Evolutionary conservation across 257 asterid genomes (phyloP).

Genomic region (Catharanthus roseus): DNA sequence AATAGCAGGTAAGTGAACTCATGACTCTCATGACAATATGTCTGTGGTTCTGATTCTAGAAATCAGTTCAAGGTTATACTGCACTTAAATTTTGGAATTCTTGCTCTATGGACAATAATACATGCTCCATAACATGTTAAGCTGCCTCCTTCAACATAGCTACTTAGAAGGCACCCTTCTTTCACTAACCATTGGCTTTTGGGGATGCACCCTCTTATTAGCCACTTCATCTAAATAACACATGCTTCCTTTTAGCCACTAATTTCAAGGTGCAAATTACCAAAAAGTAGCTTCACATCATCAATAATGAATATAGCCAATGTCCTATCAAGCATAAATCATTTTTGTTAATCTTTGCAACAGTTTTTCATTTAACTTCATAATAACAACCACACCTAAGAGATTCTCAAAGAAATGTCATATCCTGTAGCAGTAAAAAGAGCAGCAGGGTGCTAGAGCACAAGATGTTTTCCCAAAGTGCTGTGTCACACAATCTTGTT

Average conservation of each 20-base stretch:
- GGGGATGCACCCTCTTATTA: not conserved
- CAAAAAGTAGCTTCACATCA: not conserved
- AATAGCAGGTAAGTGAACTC: not conserved
- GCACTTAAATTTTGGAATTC: not conserved
- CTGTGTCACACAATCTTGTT: not conserved
- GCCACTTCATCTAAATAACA: not conserved
- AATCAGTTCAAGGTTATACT: too few relatives aligned
- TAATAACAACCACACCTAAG: not conserved
- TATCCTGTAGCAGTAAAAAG: not conserved
- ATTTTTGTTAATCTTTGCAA: not conserved
- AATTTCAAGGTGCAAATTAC: not conserved
- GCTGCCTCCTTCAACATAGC: not conserved
- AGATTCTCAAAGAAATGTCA: not conserved
- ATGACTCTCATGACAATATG: not conserved
- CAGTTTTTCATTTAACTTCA: not conserved
- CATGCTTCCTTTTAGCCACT: not conserved
- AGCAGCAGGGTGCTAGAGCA: not conserved
- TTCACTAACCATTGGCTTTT: not conserved
- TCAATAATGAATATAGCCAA: not conserved
- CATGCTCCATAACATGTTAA: not conserved
- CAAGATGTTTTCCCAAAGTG: not conserved
- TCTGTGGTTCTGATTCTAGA: not conserved
- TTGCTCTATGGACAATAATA: not conserved
- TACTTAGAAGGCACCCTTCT: not conserved
- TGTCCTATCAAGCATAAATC: not conserved